These are phyloP conservation scores for Termitomyces sp. DNA, from an alignment of 768 basidiomycete genomes.

Conservation along the genomic window DNA sequence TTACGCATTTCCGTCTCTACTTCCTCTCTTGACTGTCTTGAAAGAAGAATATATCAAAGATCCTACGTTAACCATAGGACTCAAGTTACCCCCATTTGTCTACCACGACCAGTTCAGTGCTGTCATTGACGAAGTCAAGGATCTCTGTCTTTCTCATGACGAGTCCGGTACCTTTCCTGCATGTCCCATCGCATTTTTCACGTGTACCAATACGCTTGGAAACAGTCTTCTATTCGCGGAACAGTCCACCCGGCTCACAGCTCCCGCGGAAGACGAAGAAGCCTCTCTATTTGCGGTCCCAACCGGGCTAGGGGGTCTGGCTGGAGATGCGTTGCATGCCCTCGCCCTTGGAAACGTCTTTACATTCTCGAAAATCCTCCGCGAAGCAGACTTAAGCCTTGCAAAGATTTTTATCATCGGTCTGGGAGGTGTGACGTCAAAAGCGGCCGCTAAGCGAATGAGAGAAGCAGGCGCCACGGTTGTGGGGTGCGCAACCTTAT, in stretches of 20 bases:
- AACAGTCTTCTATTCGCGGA: conserved; percentile 61
- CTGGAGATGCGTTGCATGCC: conserved; percentile 72
- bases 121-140: conserved; percentile 43
- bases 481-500: conserved; percentile 56
- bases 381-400: conserved; percentile 35
- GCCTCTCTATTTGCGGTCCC: conserved; percentile 53
- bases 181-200: conserved; percentile 66
- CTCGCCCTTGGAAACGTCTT: conserved; percentile 77
- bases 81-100: conserved; percentile 79
- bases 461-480: conserved; percentile 67
- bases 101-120: conserved; percentile 57
- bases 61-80: conserved; percentile 57
- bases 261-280: conserved; percentile 2
- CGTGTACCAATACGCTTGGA: conserved; percentile 80
- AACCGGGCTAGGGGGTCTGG: conserved; percentile 65
- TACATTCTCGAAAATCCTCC: conserved; percentile 53
- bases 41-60: conserved; percentile 47
- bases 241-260: conserved; percentile 28
- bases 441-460: conserved; percentile 65
- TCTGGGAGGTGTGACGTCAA: conserved; percentile 75
- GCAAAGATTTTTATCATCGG: conserved; percentile 62
- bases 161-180: conserved; percentile 4
- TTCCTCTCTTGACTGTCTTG: conserved; percentile 53
- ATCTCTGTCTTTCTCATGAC: conserved; percentile 26
- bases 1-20: conserved; percentile 53